Evolutionary conservation across 768 basidiomycete genomes (phyloP).

Genomic region (Rhodotorula sphaerocarpa): DNA sequence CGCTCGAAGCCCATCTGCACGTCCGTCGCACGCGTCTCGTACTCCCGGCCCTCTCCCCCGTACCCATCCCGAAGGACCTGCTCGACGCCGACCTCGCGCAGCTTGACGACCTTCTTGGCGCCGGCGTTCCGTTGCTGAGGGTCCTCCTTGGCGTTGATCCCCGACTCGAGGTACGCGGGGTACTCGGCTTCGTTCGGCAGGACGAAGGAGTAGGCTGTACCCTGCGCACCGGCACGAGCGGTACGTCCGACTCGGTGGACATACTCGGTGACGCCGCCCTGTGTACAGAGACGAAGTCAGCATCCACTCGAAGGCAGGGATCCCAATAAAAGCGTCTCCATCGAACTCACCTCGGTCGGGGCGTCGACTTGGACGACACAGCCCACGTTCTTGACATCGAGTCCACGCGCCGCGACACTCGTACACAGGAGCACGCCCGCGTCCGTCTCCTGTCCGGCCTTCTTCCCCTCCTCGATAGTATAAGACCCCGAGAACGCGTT

Average conservation of each 20-base stretch:
- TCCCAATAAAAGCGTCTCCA: neutral
- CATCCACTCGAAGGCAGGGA: neutral
- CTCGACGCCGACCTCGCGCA: conserved; percentile 61
- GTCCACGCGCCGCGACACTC: conserved; percentile 94
- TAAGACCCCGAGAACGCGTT: conserved; percentile 59
- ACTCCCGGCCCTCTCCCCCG: conserved; percentile 69
- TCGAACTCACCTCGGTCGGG: conserved; percentile 66
- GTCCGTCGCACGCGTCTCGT: conserved; percentile 83
- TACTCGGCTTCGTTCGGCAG: conserved; percentile 77
- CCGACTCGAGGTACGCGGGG: conserved; percentile 79
- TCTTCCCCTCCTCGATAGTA: conserved; percentile 39
- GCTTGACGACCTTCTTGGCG: conserved; percentile 35
- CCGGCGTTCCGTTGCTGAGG: conserved; percentile 42
- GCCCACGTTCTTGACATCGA: conserved; percentile 87
- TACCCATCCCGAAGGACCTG: conserved; percentile 69
- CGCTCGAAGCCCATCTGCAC: conserved; percentile 90
- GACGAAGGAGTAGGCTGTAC: conserved; percentile 91
- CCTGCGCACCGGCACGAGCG: conserved; percentile 88
- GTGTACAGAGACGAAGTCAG: neutral
- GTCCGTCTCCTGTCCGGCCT: conserved; percentile 41
- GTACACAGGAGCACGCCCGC: conserved; percentile 84
- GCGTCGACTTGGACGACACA: conserved; percentile 94
- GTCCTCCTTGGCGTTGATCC: conserved; percentile 53
- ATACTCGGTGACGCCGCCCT: conserved; percentile 86
- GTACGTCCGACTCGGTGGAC: conserved; percentile 95